These are phyloP conservation scores for Russula sp. DNA, from an alignment of 768 basidiomycete species.

Conservation along the genomic window DNA sequence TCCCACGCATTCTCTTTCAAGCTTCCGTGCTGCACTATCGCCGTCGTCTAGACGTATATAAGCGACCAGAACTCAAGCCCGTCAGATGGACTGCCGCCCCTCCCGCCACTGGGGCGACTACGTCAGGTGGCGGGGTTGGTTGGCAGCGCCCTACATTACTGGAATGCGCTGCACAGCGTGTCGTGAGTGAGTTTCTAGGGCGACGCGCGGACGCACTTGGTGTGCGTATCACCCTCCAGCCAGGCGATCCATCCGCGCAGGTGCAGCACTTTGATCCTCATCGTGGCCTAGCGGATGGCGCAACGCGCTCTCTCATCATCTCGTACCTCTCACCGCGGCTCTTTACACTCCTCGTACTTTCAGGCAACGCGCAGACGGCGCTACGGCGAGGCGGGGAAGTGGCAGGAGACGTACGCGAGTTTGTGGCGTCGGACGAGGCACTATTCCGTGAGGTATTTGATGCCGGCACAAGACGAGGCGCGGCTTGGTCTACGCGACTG, in stretches of 20 bases:
- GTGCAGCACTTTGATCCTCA: background rate
- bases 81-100: background rate
- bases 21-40: background rate
- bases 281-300: background rate
- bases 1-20: background rate
- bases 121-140: background rate
- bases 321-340: constrained; percentile 40
- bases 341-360: constrained; percentile 30
- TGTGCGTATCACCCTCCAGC: constrained; percentile 34
- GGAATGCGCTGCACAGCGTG: background rate
- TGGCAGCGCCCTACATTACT: background rate
- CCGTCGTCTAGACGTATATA: background rate
- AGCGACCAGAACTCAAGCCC: background rate
- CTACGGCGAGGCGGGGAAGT: background rate
- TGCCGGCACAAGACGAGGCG: background rate
- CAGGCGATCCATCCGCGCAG: constrained; percentile 23
- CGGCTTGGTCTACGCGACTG: background rate
- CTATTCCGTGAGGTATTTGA: background rate
- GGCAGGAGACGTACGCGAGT: background rate
- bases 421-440: background rate
- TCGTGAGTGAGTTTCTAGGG: constrained; percentile 31
- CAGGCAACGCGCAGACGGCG: background rate
- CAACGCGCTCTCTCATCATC: constrained; percentile 22
- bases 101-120: background rate
- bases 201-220: constrained; percentile 31